A percentile compares a stretch with the other conserved stretches of the same genome.
phyloP scores from a whole-genome alignment of 2,329 filamentous ascomycete species.

The Penicillium crustosum region DNA sequence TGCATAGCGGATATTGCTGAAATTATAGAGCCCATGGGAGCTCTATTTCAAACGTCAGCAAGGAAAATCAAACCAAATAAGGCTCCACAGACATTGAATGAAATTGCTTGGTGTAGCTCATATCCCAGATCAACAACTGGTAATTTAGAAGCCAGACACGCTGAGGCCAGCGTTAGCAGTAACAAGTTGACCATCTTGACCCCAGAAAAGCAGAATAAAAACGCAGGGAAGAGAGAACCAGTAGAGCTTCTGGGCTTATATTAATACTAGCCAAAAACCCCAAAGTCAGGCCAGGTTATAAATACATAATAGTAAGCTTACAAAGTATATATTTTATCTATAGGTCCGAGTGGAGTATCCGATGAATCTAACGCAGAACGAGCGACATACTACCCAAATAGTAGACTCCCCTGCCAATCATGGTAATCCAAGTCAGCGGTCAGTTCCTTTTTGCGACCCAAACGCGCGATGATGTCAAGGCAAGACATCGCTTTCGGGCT shows the following conservation, averaged over 20 bases:
- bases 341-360: background rate
- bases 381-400: background rate
- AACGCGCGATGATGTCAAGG: too few species aligned
- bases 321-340: background rate
- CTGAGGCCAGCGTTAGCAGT: slow-evolving; percentile 17
- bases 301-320: background rate
- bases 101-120: slow-evolving; percentile 49
- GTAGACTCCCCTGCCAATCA: background rate
- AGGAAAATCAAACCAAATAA: background rate
- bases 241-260: background rate
- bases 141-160: slow-evolving; percentile 22
- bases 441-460: too few species aligned
- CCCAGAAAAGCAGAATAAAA: background rate
- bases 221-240: background rate
- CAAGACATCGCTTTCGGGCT: too few species aligned
- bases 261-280: background rate
- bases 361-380: background rate
- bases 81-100: slow-evolving; percentile 17
- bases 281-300: background rate
- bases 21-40: slow-evolving; percentile 51
- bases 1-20: slow-evolving; percentile 59
- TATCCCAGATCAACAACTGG: slow-evolving; percentile 56
- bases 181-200: slow-evolving; percentile 11
- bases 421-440: too few species aligned
- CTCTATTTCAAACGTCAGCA: slow-evolving; percentile 7